Base-by-base conservation (phyloP, 495 filamentous ascomycete genomes). In the Hypoxylon cercidicola region DNA sequence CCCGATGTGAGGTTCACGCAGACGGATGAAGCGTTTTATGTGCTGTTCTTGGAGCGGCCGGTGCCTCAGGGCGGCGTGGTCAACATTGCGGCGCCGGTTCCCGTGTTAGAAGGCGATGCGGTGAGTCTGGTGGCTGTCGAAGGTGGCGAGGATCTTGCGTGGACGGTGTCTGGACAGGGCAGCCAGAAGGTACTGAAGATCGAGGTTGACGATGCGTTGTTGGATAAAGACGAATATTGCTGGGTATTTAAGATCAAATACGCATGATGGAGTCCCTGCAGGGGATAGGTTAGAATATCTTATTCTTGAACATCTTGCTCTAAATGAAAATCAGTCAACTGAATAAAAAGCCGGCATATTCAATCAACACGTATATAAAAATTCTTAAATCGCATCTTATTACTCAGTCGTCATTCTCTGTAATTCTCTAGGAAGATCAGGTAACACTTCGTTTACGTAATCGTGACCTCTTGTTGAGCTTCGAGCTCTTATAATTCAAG, bases 241-340 rank as follows among this genome's bases (percentile, higher is more conserved):
- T 83, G 81, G 82, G 79, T 83, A 0, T 83, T 84, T 45, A 83
- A 83, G 69, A 82, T 84, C 39, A 40, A 64, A 12, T 81, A 79
- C 50, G 66, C 59, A 12, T 70, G n/a, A 40, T 45, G 16, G 16
- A 13, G 15, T 37, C 46, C n/a, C 28, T 15, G 11, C 34, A 50
- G 45, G 46, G 16, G 18, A n/a, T 10, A 21, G 40, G 32, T 35
- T 18, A 49, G n/a, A 32, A 10, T 5, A 34, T 58, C 44, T 32
- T 35, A 30, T 20, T 12, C 25, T 20, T 32, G 43, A 30, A 12
- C 48, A 32, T 47, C 3, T 7, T 28, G 7, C 25, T 7, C 3
- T 3, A 28, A 28, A 28, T 28, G 25, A 28, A 28, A 28, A 7
- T 7, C 3, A 7, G 7, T 28, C 3, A 28, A 28, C 25, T 28